Base-by-base conservation (phyloP, 1,284 basidiomycete genomes). In the Phlebopus sp. region DNA sequence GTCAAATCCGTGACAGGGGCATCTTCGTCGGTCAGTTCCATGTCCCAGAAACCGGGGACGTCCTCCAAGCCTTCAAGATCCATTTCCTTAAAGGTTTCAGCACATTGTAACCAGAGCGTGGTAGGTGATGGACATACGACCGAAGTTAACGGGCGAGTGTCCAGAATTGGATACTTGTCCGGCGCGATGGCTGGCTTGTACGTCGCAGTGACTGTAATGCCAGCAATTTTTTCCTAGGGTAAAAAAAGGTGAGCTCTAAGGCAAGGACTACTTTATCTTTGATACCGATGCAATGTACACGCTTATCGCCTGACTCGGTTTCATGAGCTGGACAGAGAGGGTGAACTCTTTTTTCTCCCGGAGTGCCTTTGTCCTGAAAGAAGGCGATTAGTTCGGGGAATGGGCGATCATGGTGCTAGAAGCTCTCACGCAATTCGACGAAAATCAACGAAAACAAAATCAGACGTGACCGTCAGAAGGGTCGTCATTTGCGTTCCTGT, bases 391-490 rank as follows among this genome's bases (percentile, higher is more conserved):
- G 6, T 57, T n/a, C 55, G 35, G 21, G 38, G 6, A 7, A 30
- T 35, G 10, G 2, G 6, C 34, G 21, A 46, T 27, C 9, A 42
- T 13, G 7, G 29, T 17, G 31, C 18, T 29, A 2, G 42, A 42
- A 19, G 6, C 18, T 69, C 82, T 59, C 56, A 90, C 88, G 77
- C 72, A 42, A 86, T 86, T 27, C 86, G 77, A 36, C 88, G 82
- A 59, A 86, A 90, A 60, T 92, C 88, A 48, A 91, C 62, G 46
- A 86, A 79, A 29, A 79, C 74, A 58, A 79, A 62, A 59, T 90
- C 86, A 2, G 87, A 90, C 0, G 84, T 89, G 30, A 86, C 47
- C 4, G 84, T 83, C 40, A 90, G 63, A n/a, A 92, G 72, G 17
- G 75, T 72, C 0, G 89, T 88, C 75, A 81, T 81, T 49, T 84